These are phyloP conservation scores for Solanum dulcamara DNA, from an alignment of 257 asterid species.

Conservation along the genomic window DNA sequence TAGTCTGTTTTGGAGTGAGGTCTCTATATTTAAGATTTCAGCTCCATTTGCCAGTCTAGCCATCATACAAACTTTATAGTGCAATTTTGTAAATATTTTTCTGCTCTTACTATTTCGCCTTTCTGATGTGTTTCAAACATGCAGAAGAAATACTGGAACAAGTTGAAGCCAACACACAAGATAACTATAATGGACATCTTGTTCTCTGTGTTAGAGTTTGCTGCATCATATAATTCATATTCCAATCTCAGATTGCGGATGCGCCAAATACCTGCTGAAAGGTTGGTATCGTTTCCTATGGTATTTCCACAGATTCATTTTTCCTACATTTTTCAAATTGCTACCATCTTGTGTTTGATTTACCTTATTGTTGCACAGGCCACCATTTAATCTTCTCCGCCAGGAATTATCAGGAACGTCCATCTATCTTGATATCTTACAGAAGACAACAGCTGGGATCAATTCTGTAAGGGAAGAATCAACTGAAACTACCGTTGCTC, in stretches of 20 bases:
- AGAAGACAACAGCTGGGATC: constrained; percentile 53
- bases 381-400: constrained; percentile 94
- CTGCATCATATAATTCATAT: constrained; percentile 95
- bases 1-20: not conserved
- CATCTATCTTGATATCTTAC: constrained; percentile 86
- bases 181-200: constrained; percentile 75
- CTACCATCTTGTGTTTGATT: not conserved
- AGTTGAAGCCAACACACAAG: constrained; percentile 67
- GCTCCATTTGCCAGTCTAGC: not conserved
- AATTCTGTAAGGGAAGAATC: constrained; percentile 18
- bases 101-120: not conserved
- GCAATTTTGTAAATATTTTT: not conserved
- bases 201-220: constrained; percentile 79
- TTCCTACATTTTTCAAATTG: not conserved
- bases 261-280: constrained; percentile 76
- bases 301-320: not conserved
- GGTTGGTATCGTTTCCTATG: constrained; percentile 30
- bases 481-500: not conserved
- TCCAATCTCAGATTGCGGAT: constrained; percentile 76
- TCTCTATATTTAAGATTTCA: not conserved
- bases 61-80: not conserved
- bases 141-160: constrained; percentile 94
- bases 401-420: constrained; percentile 93
- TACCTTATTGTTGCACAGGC: constrained; percentile 42
- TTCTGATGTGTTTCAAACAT: constrained; percentile 10